Evolutionary conservation across 192 early-diverging fungal species (phyloP), one percentile per base, ranked within the genome.

Genomic region (Helicostylum pulchrum): DNA sequence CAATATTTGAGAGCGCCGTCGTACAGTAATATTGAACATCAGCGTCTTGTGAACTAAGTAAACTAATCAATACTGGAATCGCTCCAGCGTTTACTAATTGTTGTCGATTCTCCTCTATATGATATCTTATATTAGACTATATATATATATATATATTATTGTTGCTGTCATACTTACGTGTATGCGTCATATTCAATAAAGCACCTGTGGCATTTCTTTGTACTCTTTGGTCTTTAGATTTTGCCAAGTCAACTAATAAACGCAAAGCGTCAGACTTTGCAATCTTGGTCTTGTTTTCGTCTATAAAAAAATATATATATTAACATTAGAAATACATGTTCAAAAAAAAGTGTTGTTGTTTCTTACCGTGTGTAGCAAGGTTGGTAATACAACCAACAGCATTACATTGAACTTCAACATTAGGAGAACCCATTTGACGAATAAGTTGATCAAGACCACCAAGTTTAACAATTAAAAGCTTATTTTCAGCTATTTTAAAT

Each of bases 371-470:
- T 3, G 94, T 94, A 5, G 93, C 92, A 61, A 95, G 82, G 54
- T 95, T 95, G 0, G 94, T 95, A 64, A 95, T 92, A 77, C 94
- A 95, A 12, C 94, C 94, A 15, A 94, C 94, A 11, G 93, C 92
- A 75, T 95, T 95, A 68, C 90, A 91, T 76, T 94, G 92, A n/a
- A 94, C 91, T 66, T 95, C 93, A 26, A 91, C 84, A 63, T 93
- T 92, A 11, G 85, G 83, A 26, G 88, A 88, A 53, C 87, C 79
- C 92, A 94, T 93, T 72, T 93, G 87, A 47, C 87, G 84, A 66
- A 94, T 89, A 23, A 95, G 84, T 56, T 89, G 90, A 57, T 92
- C 91, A 17, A 95, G 73, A 1, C 87, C 92, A 50, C 91, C 91
- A 61, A 90, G 82, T 64, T 90, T 85, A 34, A 95, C 91, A 61